Evolutionary conservation across 2,329 filamentous ascomycete species (phyloP), one percentile per base, ranked within the genome.

Genomic region (Xylaria sp.): DNA sequence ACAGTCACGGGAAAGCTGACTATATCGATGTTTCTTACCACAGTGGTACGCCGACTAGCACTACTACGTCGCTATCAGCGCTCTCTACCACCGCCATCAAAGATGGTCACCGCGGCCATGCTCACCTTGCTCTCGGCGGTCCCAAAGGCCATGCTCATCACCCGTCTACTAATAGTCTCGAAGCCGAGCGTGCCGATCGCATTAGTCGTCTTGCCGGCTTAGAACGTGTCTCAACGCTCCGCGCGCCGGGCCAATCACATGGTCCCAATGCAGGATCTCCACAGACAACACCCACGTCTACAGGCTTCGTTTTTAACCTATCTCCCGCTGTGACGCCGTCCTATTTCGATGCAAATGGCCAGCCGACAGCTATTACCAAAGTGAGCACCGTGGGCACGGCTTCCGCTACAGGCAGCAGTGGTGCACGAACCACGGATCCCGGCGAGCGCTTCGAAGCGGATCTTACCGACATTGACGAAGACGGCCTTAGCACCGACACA

Each of bases 81-180:
- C 83, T 97, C 52, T 96, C 91, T 13, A 97, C 93, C 16, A 94
- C 91, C 10, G 93, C 93, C 55, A 96, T 96, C 80, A 96, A 97
- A 76, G 93, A 97, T 72, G 93, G 93, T 68, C 91, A 97, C 71
- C 90, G 91, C 62, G 93, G 93, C 64, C 86, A 92, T 71, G 81
- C 88, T 34, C 84, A 86, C 34, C 81, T 83, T 60, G 74, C 75
- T 59, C 79, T 82, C 59, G 79, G 79, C 63, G 74, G 75, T 46
- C 74, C 75, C 49, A 84, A 85, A 54, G 78, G 83, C 68, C 78
- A 86, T 72, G 75, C 85, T 69, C 80, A 83, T 67, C 78, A 82
- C 66, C 75, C 84, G 5, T 88, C 86, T 18, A 83, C 84, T 57
- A 88, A 84, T 66, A 93, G 88, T 69, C 86, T 94, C 62, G 92